Evolutionary conservation across 2,329 filamentous ascomycete genomes (phyloP), one percentile per base, ranked within the genome.

Genomic region (Gaeumannomyces sp.): DNA sequence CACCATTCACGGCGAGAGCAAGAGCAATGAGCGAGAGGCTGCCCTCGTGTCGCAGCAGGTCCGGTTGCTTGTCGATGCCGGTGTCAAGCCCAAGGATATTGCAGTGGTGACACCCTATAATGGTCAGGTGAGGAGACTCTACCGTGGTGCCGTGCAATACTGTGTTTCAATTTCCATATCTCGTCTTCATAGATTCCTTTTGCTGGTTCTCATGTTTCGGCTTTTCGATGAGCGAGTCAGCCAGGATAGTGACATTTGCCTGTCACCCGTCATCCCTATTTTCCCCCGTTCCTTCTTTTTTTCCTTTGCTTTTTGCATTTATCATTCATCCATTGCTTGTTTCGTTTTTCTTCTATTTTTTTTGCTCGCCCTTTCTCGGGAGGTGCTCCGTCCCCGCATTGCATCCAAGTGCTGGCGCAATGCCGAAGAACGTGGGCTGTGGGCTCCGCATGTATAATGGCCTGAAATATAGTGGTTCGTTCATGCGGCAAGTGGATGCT

Each of bases 31-130:
- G 72, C 90, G 92, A 83, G 94, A 99, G 77, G 94, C 92, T 0
- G 83, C 86, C 57, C 80, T 98, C 64, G 93, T 96, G 8, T 86
- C 83, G 67, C 81, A 86, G 72, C 94, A 99, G 73, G 91, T 97
- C 57, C 79, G 81, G 65, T 85, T 84, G 67, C 80, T 99, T 57
- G 84, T 96, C n/a, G 81, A 85, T 29, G 89, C 92, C 0, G 95
- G 95, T 0, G 85, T 99, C 35, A 87, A 83, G 22, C 80, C 92
- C 4, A 88, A 91, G 71, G 92, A 97, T 72, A 93, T 99, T 71
- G 95, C 94, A 1, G 89, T 98, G 16, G 88, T 99, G 64, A 97
- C 95, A 61, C 95, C 95, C 56, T 99, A 99, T 78, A 98, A 97
- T 78, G 95, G 92, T 19, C 95, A 95, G 83, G 88, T 90, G 72